Evolutionary conservation across 1,284 basidiomycete species (phyloP).

Genomic region (Trametes versicolor): DNA sequence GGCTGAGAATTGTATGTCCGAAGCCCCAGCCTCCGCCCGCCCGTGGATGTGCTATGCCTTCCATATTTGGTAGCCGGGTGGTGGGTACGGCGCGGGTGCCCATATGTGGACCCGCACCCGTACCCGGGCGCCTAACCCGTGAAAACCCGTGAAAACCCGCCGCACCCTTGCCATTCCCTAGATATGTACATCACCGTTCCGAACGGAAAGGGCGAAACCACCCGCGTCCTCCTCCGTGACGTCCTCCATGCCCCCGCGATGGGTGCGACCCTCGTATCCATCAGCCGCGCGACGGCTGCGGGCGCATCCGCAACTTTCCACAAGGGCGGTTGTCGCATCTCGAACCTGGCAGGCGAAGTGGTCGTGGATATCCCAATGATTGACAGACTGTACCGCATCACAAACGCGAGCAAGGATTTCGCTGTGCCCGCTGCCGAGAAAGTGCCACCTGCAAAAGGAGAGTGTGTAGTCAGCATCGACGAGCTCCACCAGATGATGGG

Average conservation of each 20-base stretch:
- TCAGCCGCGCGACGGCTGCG: background rate
- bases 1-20: too few species aligned
- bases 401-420: background rate
- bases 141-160: too few species aligned
- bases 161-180: background rate
- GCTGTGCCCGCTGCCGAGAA: background rate
- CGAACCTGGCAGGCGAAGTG: background rate
- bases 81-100: too few species aligned
- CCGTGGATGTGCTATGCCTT: too few species aligned
- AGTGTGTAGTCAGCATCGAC: background rate
- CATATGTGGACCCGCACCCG: too few species aligned
- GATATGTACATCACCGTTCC: slow-evolving; percentile 50
- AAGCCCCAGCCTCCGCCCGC: too few species aligned
- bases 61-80: too few species aligned
- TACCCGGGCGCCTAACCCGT: too few species aligned
- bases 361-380: slow-evolving; percentile 4
- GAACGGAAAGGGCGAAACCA: slow-evolving; percentile 33
- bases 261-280: slow-evolving; percentile 5
- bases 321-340: background rate
- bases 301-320: background rate
- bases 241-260: slow-evolving; percentile 2
- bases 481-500: slow-evolving; percentile 22
- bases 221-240: slow-evolving; percentile 1
- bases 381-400: slow-evolving; percentile 3
- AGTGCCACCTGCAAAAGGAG: background rate